A percentile compares a stretch with the other conserved stretches of the same genome.
phyloP scores from a whole-genome alignment of 805 yeast species.

The Blastobotrys muscicola region DNA sequence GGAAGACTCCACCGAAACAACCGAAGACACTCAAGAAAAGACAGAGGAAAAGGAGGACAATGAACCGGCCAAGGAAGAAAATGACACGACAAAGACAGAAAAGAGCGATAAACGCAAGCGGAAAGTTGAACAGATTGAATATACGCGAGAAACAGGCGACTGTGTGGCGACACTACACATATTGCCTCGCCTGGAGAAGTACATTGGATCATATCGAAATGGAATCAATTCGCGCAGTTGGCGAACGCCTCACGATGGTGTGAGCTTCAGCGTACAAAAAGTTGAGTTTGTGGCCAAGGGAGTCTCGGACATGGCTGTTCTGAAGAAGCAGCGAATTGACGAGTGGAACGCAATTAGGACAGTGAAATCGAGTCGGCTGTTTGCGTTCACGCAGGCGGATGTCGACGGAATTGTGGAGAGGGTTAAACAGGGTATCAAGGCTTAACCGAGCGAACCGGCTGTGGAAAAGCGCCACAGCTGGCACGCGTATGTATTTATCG shows the following conservation, averaged over 20 bases:
- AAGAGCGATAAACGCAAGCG: slow-evolving; percentile 19
- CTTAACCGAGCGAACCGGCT: no score
- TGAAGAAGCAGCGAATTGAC: slow-evolving; percentile 23
- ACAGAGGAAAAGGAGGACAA: neutral
- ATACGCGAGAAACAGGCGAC: slow-evolving; percentile 26
- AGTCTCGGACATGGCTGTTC: slow-evolving; percentile 24
- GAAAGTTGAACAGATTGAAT: neutral
- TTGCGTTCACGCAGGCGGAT: neutral
- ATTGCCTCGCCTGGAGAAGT: slow-evolving; percentile 58
- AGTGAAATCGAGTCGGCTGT: neutral
- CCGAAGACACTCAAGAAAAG: slow-evolving; percentile 17
- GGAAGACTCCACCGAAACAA: slow-evolving; percentile 28
- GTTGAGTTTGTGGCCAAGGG: slow-evolving; percentile 32
- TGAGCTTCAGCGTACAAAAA: slow-evolving; percentile 53
- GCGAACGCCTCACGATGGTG: slow-evolving; percentile 68
- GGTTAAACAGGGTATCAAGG: no score
- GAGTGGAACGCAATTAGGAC: slow-evolving; percentile 21
- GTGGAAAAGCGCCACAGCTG: no score
- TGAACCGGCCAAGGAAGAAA: neutral
- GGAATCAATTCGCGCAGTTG: slow-evolving; percentile 72
- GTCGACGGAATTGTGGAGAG: no score
- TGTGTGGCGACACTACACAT: slow-evolving; percentile 49
- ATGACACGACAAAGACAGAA: neutral
- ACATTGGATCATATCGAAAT: slow-evolving; percentile 56
- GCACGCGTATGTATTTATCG: no score